Conservation (phyloP, 805 yeast species). For the Ogataea paraovalis region DNA sequence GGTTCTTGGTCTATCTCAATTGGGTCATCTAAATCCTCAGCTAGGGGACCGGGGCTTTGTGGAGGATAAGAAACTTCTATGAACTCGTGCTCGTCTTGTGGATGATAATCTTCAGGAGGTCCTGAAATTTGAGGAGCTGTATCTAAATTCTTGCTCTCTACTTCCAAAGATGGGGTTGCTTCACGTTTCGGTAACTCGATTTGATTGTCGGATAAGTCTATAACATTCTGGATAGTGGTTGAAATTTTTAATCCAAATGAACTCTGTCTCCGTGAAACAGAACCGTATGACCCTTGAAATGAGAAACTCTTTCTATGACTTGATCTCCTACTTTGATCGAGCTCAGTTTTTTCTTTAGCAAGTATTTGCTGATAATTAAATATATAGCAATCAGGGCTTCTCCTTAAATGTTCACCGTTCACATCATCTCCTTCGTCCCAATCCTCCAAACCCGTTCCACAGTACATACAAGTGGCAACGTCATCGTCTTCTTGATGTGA, state of each 20-base stretch:
- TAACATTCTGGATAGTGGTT: background rate
- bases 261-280: slow-evolving; percentile 2
- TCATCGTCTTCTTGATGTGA: slow-evolving; percentile 48
- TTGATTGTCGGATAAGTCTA: slow-evolving; percentile 9
- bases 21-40: background rate
- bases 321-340: slow-evolving; percentile 38
- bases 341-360: background rate
- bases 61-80: background rate
- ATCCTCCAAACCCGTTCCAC: slow-evolving; percentile 61
- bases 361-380: slow-evolving; percentile 20
- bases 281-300: slow-evolving; percentile 2
- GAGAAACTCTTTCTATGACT: slow-evolving; percentile 11
- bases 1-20: background rate
- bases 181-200: background rate
- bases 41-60: background rate
- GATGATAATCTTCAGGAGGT: background rate
- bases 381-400: slow-evolving; percentile 40
- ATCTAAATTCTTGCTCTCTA: background rate
- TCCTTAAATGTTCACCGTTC: slow-evolving; percentile 47
- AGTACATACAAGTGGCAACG: slow-evolving; percentile 58
- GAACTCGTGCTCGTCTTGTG: background rate
- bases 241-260: background rate
- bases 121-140: background rate
- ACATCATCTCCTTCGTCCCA: slow-evolving; percentile 73
- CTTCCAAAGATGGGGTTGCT: background rate